These are phyloP conservation scores for Cutaneotrichosporon arboriforme DNA, from an alignment of 1,284 basidiomycete genomes.

Conservation along the genomic window DNA sequence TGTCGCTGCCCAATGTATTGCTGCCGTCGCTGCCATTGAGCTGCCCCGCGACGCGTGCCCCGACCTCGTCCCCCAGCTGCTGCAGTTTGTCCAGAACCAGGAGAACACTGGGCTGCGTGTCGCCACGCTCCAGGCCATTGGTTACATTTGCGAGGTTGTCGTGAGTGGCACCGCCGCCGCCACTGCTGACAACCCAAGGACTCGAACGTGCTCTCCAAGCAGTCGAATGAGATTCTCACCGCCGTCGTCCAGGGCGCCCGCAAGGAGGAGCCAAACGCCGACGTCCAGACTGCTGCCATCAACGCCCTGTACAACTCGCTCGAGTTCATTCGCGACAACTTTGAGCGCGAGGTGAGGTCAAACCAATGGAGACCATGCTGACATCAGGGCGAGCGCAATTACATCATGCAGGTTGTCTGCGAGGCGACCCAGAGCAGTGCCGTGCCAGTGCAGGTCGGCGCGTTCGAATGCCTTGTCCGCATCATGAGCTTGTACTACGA, in stretches of 20 bases:
- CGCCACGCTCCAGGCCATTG: slow-evolving; percentile 88
- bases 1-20: slow-evolving; percentile 87
- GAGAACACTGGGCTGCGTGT: slow-evolving; percentile 74
- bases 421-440: slow-evolving; percentile 87
- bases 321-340: slow-evolving; percentile 96
- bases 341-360: slow-evolving; percentile 80
- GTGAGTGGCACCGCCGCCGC: slow-evolving; percentile 52
- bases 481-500: slow-evolving; percentile 99
- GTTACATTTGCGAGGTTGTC: slow-evolving; percentile 94
- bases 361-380: neutral
- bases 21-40: slow-evolving; percentile 90
- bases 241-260: slow-evolving; percentile 97
- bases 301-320: slow-evolving; percentile 92
- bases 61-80: slow-evolving; percentile 79
- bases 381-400: slow-evolving; percentile 88
- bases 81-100: slow-evolving; percentile 78
- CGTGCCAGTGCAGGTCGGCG: slow-evolving; percentile 77
- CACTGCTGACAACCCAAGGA: slow-evolving; percentile 75
- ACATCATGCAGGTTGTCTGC: slow-evolving; percentile 99
- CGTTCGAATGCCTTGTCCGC: slow-evolving; percentile 91
- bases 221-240: slow-evolving; percentile 96
- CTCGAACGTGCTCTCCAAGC: slow-evolving; percentile 56
- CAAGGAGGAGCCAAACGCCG: slow-evolving; percentile 88
- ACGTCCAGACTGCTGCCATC: slow-evolving; percentile 93
- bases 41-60: slow-evolving; percentile 82